Percentiles rank a stretch among this genome's conserved stretches.
Conservation (phyloP, 495 filamentous ascomycete genomes). For the Penicillium paxilli region DNA sequence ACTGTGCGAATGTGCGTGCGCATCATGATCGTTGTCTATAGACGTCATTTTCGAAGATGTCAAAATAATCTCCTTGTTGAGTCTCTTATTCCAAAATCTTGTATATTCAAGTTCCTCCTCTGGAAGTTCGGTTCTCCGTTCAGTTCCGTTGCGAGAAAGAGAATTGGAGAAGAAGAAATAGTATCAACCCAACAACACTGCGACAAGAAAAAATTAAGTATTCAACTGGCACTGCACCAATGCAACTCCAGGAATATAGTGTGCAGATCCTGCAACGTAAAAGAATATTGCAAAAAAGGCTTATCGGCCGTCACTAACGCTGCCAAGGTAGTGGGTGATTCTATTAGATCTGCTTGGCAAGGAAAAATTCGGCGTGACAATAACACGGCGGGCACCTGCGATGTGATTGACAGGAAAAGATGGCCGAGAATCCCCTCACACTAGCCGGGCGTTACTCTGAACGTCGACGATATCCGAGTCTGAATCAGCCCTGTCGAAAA, state of each 20-base stretch:
- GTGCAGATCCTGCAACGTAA: background rate
- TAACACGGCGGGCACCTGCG: background rate
- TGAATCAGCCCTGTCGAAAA: background rate
- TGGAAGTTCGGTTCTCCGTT: background rate
- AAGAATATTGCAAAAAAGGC: background rate
- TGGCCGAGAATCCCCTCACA: background rate
- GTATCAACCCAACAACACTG: background rate
- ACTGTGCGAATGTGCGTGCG: conserved; percentile 8
- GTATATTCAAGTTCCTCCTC: background rate
- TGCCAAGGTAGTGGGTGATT: conserved; percentile 9
- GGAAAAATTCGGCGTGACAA: conserved; percentile 2
- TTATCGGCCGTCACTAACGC: conserved; percentile 12
- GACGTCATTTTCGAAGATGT: conserved; percentile 3
- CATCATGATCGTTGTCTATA: background rate
- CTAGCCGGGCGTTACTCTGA: background rate
- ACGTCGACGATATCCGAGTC: background rate
- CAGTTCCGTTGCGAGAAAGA: too few relatives aligned
- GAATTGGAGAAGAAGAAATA: background rate
- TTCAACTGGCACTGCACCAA: too few relatives aligned
- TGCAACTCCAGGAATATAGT: background rate
- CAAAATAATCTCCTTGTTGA: background rate
- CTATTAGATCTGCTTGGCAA: conserved; percentile 11
- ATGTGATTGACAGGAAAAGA: background rate
- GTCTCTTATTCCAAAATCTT: background rate
- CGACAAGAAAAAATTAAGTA: background rate